phyloP scores from a whole-genome alignment of 176 grass and related monocot species.

The Carex parvula region DNA sequence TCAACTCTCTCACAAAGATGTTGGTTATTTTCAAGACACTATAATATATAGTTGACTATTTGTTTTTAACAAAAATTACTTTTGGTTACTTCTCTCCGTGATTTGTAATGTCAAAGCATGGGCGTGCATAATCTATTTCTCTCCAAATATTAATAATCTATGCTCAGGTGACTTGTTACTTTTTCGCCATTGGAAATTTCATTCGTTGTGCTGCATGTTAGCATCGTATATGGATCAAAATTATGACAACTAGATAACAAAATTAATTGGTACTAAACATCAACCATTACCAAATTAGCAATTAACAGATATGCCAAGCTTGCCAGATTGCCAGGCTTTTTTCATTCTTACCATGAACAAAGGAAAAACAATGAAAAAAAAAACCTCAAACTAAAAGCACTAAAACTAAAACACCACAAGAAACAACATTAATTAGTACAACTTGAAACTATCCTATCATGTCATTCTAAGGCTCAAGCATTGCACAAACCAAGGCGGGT shows the following conservation, averaged over 20 bases:
- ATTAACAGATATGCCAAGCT: conserved; percentile 18
- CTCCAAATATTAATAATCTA: not conserved
- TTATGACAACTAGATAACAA: not conserved
- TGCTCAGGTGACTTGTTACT: not conserved
- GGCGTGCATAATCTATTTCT: not conserved
- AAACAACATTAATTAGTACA: not conserved
- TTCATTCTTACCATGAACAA: conserved; percentile 25
- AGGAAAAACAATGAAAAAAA: not conserved
- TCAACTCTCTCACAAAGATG: conserved; percentile 1
- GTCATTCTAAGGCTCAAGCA: conserved; percentile 50
- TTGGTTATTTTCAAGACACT: not conserved
- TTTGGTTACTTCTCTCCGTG: not conserved
- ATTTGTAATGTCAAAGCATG: not conserved
- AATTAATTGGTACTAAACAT: conserved; percentile 2
- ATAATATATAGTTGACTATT: conserved; percentile 16
- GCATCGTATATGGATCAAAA: not conserved
- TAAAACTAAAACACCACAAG: conserved; percentile 15
- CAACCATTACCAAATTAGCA: conserved; percentile 15
- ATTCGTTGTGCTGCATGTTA: not conserved
- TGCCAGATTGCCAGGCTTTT: conserved; percentile 1
- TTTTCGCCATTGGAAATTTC: not conserved
- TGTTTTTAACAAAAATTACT: not conserved
- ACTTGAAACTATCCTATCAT: conserved; percentile 29
- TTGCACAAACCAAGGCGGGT: conserved; percentile 41
- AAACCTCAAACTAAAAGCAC: not conserved